A percentile compares a stretch with the other conserved stretches of the same genome.
These are phyloP conservation scores for Nicotiana knightiana DNA, from an alignment of 257 asterid species.

Conservation along the genomic window DNA sequence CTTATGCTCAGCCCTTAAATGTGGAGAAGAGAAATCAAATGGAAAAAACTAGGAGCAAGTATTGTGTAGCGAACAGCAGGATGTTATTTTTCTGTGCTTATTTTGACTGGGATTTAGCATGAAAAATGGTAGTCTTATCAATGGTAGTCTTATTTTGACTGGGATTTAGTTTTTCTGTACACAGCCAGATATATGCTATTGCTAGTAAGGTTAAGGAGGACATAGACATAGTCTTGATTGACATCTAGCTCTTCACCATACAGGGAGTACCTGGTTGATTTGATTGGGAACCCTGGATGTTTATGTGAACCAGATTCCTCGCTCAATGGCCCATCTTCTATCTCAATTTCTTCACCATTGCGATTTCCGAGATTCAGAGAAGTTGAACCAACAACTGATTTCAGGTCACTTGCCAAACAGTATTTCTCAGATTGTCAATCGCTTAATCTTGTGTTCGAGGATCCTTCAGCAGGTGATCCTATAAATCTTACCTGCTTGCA, in stretches of 20 bases:
- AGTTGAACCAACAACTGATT: slow-evolving; percentile 65
- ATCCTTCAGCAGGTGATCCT: slow-evolving; percentile 57
- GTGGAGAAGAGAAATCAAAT: not conserved
- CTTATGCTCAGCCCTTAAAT: not conserved
- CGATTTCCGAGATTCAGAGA: slow-evolving; percentile 76
- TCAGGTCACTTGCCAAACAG: slow-evolving; percentile 80
- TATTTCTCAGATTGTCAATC: slow-evolving; percentile 75
- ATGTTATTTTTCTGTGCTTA: not conserved
- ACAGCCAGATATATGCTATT: not conserved
- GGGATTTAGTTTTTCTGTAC: not conserved
- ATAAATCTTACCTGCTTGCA: not conserved
- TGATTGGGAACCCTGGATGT: slow-evolving; percentile 86
- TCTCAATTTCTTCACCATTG: slow-evolving; percentile 90
- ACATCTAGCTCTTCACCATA: slow-evolving; percentile 8
- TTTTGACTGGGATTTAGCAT: not conserved
- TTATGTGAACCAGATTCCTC: slow-evolving; percentile 82
- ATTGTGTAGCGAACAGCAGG: not conserved
- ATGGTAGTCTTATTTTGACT: not conserved
- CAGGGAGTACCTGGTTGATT: slow-evolving; percentile 96
- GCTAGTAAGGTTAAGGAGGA: not conserved
- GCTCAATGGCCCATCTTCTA: slow-evolving; percentile 88
- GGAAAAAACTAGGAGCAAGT: not conserved
- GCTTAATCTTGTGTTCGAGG: slow-evolving; percentile 71
- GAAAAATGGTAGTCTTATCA: not conserved
- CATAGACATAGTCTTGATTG: not conserved